These are phyloP conservation scores for Alternaria alternata DNA, from an alignment of 2,329 filamentous ascomycete species.

Conservation along the genomic window DNA sequence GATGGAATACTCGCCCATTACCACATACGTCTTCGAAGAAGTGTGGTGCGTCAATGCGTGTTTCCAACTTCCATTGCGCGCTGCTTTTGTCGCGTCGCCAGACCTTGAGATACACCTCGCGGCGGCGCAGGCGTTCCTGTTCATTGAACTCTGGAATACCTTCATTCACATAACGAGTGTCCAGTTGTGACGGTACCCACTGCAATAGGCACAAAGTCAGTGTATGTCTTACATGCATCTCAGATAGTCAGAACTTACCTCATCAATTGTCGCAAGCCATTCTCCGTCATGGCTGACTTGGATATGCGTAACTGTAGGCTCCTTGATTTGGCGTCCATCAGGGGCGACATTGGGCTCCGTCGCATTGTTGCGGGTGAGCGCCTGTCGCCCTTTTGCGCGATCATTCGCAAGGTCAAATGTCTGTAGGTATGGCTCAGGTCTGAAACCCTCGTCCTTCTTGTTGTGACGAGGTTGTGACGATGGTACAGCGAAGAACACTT, in stretches of 20 bases:
- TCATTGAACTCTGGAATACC: conserved; percentile 51
- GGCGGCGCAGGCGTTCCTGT: conserved; percentile 59
- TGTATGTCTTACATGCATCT: not conserved
- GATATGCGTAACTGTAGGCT: conserved; percentile 80
- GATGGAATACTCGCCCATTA: conserved; percentile 70
- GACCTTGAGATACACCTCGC: conserved; percentile 87
- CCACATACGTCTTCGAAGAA: conserved; percentile 57
- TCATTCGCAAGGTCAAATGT: conserved; percentile 84
- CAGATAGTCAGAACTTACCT: conserved; percentile 46
- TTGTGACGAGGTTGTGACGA: conserved; percentile 57
- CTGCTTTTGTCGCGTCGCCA: conserved; percentile 71
- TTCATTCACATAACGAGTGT: conserved; percentile 66
- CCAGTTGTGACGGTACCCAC: conserved; percentile 78
- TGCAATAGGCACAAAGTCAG: not conserved
- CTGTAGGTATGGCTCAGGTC: conserved; percentile 72
- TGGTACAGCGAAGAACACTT: conserved; percentile 60
- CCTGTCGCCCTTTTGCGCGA: conserved; percentile 83
- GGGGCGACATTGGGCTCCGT: conserved; percentile 81
- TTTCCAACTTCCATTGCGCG: conserved; percentile 74
- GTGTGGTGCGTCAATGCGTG: conserved; percentile 86
- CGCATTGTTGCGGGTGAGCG: conserved; percentile 84
- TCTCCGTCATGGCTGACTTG: conserved; percentile 80
- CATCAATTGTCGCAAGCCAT: conserved; percentile 92
- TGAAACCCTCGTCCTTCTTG: conserved; percentile 27
- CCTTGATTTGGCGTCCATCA: conserved; percentile 73